Evolutionary conservation across 306 rosid genomes (phyloP).

Genomic region (Benincasa hispida): DNA sequence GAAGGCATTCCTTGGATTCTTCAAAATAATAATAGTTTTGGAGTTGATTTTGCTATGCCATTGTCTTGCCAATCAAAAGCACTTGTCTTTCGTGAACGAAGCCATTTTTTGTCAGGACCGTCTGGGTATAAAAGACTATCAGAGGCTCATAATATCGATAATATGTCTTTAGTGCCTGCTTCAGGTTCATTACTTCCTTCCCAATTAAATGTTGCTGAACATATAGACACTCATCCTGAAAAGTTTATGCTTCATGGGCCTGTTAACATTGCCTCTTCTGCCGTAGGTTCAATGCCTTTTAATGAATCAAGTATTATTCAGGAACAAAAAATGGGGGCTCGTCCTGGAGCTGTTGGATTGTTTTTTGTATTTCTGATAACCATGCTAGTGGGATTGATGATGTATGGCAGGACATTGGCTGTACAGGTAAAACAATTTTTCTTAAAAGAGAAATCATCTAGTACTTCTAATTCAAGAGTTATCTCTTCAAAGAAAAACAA

Average conservation of each 20-base stretch:
- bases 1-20: conserved; percentile 15
- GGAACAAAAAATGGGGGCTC: conserved; percentile 1
- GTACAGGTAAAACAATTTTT: conserved; percentile 16
- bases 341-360: conserved; percentile 14
- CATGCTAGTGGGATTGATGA: conserved; percentile 19
- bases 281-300: conserved; percentile 11
- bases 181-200: conserved; percentile 23
- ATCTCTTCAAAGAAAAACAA: conserved; percentile 40
- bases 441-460: conserved; percentile 9
- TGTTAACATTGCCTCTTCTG: conserved; percentile 11
- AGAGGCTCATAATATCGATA: conserved; percentile 1
- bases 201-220: conserved; percentile 9
- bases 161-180: conserved; percentile 18
- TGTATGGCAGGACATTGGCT: conserved; percentile 2
- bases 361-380: conserved; percentile 10
- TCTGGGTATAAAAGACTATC: conserved; percentile 16
- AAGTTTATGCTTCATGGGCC: conserved; percentile 14
- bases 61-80: conserved; percentile 47
- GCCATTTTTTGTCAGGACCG: conserved; percentile 23
- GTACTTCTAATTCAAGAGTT: conserved; percentile 20
- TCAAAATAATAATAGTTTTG: conserved; percentile 23
- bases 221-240: conserved; percentile 3
- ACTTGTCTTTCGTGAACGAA: conserved; percentile 29
- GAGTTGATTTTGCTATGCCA: conserved; percentile 41
- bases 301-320: conserved; percentile 14